Conservation (phyloP, 208 protist species). For the Trichomonas tenax region DNA sequence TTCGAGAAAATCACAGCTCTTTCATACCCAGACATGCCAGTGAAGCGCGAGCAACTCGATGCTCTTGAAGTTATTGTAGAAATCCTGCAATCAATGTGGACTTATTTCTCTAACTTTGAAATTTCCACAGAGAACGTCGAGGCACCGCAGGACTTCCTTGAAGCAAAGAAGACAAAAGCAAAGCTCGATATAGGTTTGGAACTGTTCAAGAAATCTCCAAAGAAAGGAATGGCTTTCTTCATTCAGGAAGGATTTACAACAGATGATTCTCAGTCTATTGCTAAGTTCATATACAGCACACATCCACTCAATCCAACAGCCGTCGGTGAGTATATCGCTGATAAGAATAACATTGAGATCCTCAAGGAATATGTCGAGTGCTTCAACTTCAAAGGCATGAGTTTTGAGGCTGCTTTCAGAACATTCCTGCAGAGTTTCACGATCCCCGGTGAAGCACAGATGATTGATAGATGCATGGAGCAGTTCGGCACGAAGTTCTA, state of each 20-base stretch:
- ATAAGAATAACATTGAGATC: background rate
- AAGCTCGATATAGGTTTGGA: background rate
- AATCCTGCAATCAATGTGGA: background rate
- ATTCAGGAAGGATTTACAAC: background rate
- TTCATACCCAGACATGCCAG: background rate
- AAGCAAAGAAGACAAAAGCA: background rate
- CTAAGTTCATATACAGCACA: background rate
- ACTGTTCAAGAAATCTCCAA: background rate
- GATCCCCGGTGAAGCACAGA: slow-evolving; percentile 46
- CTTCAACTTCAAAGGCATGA: background rate
- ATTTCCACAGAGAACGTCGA: background rate
- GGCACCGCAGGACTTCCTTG: background rate
- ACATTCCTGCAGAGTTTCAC: slow-evolving; percentile 28
- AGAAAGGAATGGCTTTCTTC: background rate
- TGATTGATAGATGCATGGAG: slow-evolving; percentile 46
- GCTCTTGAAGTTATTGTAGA: background rate
- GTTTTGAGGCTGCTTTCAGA: slow-evolving; percentile 23
- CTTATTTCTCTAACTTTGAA: background rate
- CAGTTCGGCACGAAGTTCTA: slow-evolving; percentile 37
- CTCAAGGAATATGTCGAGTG: background rate
- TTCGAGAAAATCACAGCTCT: background rate
- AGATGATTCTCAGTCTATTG: background rate
- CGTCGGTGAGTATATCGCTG: background rate
- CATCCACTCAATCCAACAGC: background rate
- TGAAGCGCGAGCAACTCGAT: background rate